A percentile compares a stretch with the other conserved stretches of the same genome.
phyloP scores from a whole-genome alignment of 192 early-diverging fungal species.

The Mortierella antarctica region DNA sequence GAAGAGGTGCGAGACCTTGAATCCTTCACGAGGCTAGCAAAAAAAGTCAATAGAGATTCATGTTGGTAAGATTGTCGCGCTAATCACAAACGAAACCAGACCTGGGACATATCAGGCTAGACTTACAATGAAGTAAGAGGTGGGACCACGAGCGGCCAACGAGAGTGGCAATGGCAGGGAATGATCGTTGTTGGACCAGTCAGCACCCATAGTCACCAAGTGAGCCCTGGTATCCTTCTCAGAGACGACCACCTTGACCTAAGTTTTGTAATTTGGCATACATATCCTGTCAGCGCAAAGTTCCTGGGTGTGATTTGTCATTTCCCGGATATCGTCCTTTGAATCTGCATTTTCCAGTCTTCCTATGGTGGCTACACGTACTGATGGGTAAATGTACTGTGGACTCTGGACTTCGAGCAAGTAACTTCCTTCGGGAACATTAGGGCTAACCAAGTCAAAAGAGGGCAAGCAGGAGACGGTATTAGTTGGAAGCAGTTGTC shows the following conservation, averaged over 20 bases:
- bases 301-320: not conserved
- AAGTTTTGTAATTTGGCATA: not conserved
- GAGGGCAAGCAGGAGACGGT: not conserved
- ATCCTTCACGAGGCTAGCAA: conserved; percentile 61
- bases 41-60: not conserved
- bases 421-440: conserved; percentile 62
- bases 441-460: conserved; percentile 42
- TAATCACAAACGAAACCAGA: not conserved
- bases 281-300: not conserved
- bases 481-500: not conserved
- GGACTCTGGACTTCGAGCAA: conserved; percentile 62
- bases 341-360: not conserved
- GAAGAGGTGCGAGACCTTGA: conserved; percentile 62
- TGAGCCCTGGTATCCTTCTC: conserved; percentile 48
- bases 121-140: conserved; percentile 64
- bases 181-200: conserved; percentile 61
- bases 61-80: not conserved
- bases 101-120: not conserved
- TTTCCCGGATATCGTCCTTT: not conserved
- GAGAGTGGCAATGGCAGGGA: conserved; percentile 58
- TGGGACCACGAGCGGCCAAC: conserved; percentile 51
- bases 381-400: conserved; percentile 65
- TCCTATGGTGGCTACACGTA: conserved; percentile 22
- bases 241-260: conserved; percentile 62
- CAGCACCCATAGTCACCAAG: conserved; percentile 54